Evolutionary conservation across 1,284 basidiomycete species (phyloP), one percentile per base, ranked within the genome.

Genomic region (Malassezia nana): DNA sequence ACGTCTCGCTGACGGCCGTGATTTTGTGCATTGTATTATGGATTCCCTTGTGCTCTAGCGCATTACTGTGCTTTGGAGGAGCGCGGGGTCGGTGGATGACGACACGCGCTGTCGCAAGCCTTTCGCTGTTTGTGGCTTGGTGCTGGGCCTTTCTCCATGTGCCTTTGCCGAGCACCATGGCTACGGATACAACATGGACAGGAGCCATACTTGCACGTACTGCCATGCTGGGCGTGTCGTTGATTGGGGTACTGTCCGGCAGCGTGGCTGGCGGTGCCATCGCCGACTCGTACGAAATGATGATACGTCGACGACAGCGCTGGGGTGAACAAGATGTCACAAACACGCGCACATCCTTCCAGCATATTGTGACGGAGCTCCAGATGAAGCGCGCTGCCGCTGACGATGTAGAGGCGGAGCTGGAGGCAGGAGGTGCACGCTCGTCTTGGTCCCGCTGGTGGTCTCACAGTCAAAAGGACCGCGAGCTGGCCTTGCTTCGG

Each of bases 181-280:
- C 18, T 42, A 54, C 46, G 42, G 50, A 28, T 41, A 46, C 20
- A 8, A 57, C 61, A 31, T 52, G 58, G 22, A 41, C 61, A 16
- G 63, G 64, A 28, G 58, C 59, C 3, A 53, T 67, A 8, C 57
- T 69, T 16, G 62, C 65, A 15, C 53, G 76, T 6, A 74, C 76
- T 1, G 76, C 75, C 38, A 72, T 76, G 7, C 68, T 76, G 2
- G 76, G 76, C 7, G 71, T 76, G 13, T 59, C 69, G 4, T 63
- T 77, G n/a, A 77, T 77, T 45, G 76, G 70, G 1, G 53, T 71
- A 0, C 60, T 77, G 0, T 77, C 76, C 0, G 76, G 76, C 4
- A 75, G 72, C 7, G 75, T 72, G 31, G 75, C 76, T 0, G 65
- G 75, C 22, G 75, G 74, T 42, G 74, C 75, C 0, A 76, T 76